Evolutionary conservation across 352 stramenopile species (phyloP).

Genomic region (Phytophthora palmivora): DNA sequence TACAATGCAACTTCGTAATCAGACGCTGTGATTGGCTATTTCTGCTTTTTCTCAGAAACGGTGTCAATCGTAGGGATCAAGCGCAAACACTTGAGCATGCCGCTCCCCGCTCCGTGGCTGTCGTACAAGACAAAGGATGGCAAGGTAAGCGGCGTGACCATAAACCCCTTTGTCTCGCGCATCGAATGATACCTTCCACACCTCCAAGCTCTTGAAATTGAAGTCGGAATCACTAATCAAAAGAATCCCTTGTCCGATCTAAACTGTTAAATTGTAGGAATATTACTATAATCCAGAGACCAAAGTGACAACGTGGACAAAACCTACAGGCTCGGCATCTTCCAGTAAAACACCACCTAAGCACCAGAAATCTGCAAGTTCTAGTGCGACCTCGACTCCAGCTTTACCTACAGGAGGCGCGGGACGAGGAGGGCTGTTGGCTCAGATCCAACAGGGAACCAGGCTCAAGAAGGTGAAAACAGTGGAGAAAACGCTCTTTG

Average conservation of each 20-base stretch:
- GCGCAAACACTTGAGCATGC: constrained; percentile 49
- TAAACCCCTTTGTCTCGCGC: background rate
- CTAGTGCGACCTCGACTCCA: constrained; percentile 5
- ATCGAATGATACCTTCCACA: background rate
- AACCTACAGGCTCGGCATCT: constrained; percentile 39
- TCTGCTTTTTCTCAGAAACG: constrained; percentile 26
- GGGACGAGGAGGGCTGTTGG: constrained; percentile 59
- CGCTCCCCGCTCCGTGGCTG: constrained; percentile 80
- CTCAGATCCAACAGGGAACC: constrained; percentile 76
- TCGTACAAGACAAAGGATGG: constrained; percentile 90
- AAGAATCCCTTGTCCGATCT: too few species aligned
- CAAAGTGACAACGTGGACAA: constrained; percentile 90
- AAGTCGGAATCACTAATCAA: background rate
- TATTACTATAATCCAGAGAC: constrained; percentile 93
- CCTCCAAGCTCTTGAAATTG: background rate
- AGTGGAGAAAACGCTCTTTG: constrained; percentile 71
- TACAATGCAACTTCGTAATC: too few species aligned
- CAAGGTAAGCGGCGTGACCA: constrained; percentile 52
- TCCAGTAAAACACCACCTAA: constrained; percentile 47
- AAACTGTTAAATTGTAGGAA: constrained; percentile 53
- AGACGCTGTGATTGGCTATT: background rate
- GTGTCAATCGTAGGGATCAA: constrained; percentile 18
- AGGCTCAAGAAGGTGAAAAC: constrained; percentile 84
- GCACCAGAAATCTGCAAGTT: constrained; percentile 45
- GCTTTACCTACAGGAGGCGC: constrained; percentile 36